Percentiles rank a stretch among this genome's conserved stretches.
These are phyloP conservation scores for Podila clonocystis DNA, from an alignment of 192 early-diverging fungal species.

Conservation along the genomic window DNA sequence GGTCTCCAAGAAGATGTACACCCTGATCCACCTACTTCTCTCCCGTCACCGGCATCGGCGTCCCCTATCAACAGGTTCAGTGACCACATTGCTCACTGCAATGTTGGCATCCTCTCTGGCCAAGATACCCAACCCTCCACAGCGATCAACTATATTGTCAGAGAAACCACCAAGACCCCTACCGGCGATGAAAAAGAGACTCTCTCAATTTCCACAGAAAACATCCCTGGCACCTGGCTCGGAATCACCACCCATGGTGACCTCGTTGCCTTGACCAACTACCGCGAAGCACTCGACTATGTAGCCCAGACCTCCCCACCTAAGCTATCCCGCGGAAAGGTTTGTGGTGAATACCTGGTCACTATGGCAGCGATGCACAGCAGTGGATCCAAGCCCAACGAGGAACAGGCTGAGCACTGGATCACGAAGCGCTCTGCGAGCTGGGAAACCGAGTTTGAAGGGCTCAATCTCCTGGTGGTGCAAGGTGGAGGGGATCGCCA, in stretches of 20 bases:
- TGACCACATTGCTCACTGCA: neutral
- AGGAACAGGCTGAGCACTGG: slow-evolving; percentile 13
- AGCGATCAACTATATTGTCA: slow-evolving; percentile 20
- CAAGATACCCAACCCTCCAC: slow-evolving; percentile 47
- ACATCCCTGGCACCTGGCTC: slow-evolving; percentile 58
- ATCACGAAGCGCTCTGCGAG: slow-evolving; percentile 25
- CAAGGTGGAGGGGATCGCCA: slow-evolving; percentile 25
- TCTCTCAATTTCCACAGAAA: slow-evolving; percentile 14
- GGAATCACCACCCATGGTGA: slow-evolving; percentile 56
- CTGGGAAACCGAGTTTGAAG: slow-evolving; percentile 50
- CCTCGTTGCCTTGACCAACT: slow-evolving; percentile 61
- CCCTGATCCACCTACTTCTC: neutral
- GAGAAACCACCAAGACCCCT: slow-evolving; percentile 7
- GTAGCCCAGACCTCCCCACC: neutral
- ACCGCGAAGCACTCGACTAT: slow-evolving; percentile 37
- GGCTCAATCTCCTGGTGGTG: slow-evolving; percentile 55
- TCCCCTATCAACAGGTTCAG: neutral
- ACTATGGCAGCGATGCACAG: slow-evolving; percentile 39
- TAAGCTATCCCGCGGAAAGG: slow-evolving; percentile 40
- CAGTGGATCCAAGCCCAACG: neutral
- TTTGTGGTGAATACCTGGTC: slow-evolving; percentile 56
- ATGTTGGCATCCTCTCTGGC: slow-evolving; percentile 52
- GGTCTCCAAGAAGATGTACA: neutral
- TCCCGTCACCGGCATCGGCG: neutral
- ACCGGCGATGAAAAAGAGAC: neutral